These are phyloP conservation scores for Hericium alpestre DNA, from an alignment of 768 basidiomycete species.

Conservation along the genomic window DNA sequence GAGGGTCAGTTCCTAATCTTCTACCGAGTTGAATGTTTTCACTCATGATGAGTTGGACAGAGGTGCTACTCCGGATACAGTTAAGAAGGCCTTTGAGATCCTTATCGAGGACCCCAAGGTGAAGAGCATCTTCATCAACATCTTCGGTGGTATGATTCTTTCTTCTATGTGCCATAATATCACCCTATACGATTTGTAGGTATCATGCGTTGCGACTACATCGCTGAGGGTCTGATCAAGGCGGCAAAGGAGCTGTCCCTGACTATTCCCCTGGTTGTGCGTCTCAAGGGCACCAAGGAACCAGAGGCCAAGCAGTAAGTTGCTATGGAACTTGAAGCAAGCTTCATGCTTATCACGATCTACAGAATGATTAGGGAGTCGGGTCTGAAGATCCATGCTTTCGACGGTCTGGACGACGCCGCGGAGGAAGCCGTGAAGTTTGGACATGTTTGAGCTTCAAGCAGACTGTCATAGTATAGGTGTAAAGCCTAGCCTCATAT, in stretches of 20 bases:
- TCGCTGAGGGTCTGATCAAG: slow-evolving; percentile 96
- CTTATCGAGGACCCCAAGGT: slow-evolving; percentile 83
- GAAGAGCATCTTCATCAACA: slow-evolving; percentile 98
- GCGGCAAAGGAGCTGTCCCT: slow-evolving; percentile 87
- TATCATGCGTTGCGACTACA: slow-evolving; percentile 99
- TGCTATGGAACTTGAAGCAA: background rate
- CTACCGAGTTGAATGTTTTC: slow-evolving; percentile 1
- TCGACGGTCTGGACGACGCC: slow-evolving; percentile 89
- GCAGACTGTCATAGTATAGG: background rate
- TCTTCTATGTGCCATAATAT: background rate
- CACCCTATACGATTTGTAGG: slow-evolving; percentile 26
- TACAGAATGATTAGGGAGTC: slow-evolving; percentile 85
- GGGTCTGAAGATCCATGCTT: slow-evolving; percentile 86
- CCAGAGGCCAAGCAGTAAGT: slow-evolving; percentile 87
- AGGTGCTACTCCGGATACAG: slow-evolving; percentile 97
- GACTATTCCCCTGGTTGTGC: slow-evolving; percentile 80
- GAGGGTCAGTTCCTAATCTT: slow-evolving; percentile 48
- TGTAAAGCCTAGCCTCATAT: background rate
- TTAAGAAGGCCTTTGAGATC: slow-evolving; percentile 99
- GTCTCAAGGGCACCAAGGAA: slow-evolving; percentile 96
- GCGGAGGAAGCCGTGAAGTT: slow-evolving; percentile 71
- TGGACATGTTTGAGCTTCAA: slow-evolving; percentile 26
- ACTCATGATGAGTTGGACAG: slow-evolving; percentile 25
- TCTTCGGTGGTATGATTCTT: slow-evolving; percentile 62
- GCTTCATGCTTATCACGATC: slow-evolving; percentile 6